phyloP scores from a whole-genome alignment of 805 yeast genomes.

The Candida anglica region DNA sequence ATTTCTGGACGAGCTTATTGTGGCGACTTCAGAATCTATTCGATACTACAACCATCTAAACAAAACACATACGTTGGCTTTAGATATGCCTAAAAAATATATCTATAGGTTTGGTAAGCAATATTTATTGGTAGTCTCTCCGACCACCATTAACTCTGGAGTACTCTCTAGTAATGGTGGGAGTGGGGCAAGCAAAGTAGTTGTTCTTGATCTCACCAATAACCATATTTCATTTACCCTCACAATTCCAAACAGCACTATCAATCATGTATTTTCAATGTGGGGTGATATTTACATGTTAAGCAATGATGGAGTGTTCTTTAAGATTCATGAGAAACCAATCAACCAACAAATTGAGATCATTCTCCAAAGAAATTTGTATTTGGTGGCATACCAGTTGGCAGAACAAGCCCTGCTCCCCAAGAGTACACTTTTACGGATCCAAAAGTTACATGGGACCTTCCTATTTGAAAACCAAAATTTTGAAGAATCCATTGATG shows the following conservation, averaged over 20 bases:
- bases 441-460: constrained; percentile 59
- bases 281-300: constrained; percentile 59
- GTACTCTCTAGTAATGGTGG: background rate
- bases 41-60: constrained; percentile 57
- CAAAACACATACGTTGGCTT: constrained; percentile 49
- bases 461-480: constrained; percentile 58
- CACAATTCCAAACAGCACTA: constrained; percentile 57
- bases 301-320: constrained; percentile 72
- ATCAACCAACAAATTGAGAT: constrained; percentile 65
- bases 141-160: constrained; percentile 26
- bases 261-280: constrained; percentile 53
- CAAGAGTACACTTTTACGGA: constrained; percentile 22
- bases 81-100: constrained; percentile 54
- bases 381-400: constrained; percentile 65
- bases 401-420: constrained; percentile 41
- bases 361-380: constrained; percentile 66
- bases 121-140: constrained; percentile 58
- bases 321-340: constrained; percentile 62
- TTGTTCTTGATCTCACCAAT: constrained; percentile 66
- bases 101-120: constrained; percentile 44
- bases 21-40: constrained; percentile 61
- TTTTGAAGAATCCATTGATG: constrained; percentile 65
- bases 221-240: constrained; percentile 68
- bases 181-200: constrained; percentile 39
- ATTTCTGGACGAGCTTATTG: constrained; percentile 49